Percentiles rank a stretch among this genome's conserved stretches.
Conservation (phyloP, 495 filamentous ascomycete species). For the Emericellopsis terricola region DNA sequence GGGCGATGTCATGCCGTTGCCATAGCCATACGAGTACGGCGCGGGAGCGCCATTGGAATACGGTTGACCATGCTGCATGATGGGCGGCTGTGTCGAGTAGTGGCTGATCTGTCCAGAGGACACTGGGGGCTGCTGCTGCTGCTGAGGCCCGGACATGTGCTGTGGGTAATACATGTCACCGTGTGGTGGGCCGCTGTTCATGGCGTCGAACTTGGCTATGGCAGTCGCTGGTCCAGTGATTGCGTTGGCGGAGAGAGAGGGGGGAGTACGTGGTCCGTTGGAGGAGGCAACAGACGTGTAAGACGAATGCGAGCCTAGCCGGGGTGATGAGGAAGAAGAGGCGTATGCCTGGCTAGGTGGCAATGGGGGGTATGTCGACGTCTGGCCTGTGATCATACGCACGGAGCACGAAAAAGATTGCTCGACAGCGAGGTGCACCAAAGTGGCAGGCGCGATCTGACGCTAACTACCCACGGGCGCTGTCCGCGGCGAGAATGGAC, state of each 20-base stretch:
- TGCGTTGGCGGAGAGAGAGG: slow-evolving; percentile 21
- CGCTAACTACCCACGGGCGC: too few species aligned
- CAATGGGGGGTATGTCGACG: slow-evolving; percentile 57
- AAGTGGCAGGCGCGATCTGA: too few species aligned
- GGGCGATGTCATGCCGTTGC: slow-evolving; percentile 59
- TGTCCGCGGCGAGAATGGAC: too few species aligned
- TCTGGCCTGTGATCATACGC: slow-evolving; percentile 46
- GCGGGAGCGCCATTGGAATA: slow-evolving; percentile 23
- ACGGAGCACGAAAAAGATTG: slow-evolving; percentile 44
- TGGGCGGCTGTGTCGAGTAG: slow-evolving; percentile 58
- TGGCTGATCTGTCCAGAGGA: slow-evolving; percentile 61
- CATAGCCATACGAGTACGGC: slow-evolving; percentile 58
- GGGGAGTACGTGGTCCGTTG: slow-evolving; percentile 39
- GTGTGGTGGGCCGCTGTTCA: slow-evolving; percentile 59
- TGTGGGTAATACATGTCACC: slow-evolving; percentile 76
- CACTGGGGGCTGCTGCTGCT: slow-evolving; percentile 63
- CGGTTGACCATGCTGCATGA: slow-evolving; percentile 59
- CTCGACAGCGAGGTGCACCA: too few species aligned
- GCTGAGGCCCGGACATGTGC: slow-evolving; percentile 68
- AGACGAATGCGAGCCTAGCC: slow-evolving; percentile 43
- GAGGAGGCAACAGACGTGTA: slow-evolving; percentile 35
- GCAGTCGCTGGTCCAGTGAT: slow-evolving; percentile 28
- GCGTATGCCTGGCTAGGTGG: slow-evolving; percentile 42
- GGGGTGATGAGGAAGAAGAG: slow-evolving; percentile 49
- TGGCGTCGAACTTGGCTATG: slow-evolving; percentile 43